Conservation (phyloP, 495 filamentous ascomycete genomes). For the Penicillium maclennaniae region DNA sequence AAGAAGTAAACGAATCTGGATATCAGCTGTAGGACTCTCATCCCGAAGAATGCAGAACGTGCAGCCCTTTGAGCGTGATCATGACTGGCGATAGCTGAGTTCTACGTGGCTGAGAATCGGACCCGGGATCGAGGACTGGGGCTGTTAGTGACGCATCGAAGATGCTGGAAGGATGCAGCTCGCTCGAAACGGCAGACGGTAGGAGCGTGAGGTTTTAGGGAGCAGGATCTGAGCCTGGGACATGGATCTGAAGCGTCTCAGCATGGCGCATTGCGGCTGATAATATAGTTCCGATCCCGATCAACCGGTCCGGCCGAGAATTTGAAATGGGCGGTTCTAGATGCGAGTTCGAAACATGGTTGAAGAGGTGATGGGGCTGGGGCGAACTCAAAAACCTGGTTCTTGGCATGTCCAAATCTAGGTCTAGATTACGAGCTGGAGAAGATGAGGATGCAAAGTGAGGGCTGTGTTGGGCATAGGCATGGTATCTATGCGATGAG, state of each 20-base stretch:
- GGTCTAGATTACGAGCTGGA: neutral
- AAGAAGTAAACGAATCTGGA: too few relatives aligned
- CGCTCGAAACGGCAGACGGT: neutral
- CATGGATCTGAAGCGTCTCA: neutral
- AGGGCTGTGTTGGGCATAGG: neutral
- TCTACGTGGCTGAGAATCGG: neutral
- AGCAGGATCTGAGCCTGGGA: neutral
- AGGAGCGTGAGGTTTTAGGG: neutral
- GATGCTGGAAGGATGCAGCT: neutral
- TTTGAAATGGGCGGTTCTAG: slow-evolving; percentile 7
- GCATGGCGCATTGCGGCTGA: slow-evolving; percentile 9
- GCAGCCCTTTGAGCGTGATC: too few relatives aligned
- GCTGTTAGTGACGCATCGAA: neutral
- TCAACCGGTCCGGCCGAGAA: neutral
- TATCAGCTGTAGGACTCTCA: too few relatives aligned
- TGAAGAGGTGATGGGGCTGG: neutral
- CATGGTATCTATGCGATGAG: slow-evolving; percentile 13
- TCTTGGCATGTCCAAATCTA: neutral
- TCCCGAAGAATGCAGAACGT: too few relatives aligned
- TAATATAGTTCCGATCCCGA: slow-evolving; percentile 9
- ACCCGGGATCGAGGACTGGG: neutral
- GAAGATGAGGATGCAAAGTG: neutral
- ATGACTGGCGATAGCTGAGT: too few relatives aligned
- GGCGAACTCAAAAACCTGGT: neutral
- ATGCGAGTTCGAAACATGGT: neutral